phyloP scores from a whole-genome alignment of 1,284 basidiomycete species.

The Porphyrellus sp. region DNA sequence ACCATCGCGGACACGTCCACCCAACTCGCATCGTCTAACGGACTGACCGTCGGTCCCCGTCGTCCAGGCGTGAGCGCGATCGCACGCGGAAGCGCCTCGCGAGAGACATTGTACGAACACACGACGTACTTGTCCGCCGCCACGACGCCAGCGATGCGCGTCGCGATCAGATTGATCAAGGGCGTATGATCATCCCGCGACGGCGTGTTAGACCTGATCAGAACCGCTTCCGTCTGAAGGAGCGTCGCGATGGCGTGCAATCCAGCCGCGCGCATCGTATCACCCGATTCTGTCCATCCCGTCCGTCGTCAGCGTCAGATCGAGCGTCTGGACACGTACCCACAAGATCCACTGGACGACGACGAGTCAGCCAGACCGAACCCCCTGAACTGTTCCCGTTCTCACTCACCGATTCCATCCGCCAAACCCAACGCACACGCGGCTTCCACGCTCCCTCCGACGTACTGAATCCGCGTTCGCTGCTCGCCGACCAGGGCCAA shows the following conservation, averaged over 20 bases:
- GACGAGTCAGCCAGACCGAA: slow-evolving; percentile 3
- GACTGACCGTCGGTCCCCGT: slow-evolving; percentile 86
- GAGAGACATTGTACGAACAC: slow-evolving; percentile 88
- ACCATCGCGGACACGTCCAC: slow-evolving; percentile 94
- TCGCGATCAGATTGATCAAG: slow-evolving; percentile 80
- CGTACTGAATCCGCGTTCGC: slow-evolving; percentile 86
- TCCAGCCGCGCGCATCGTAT: slow-evolving; percentile 98
- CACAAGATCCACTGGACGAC: slow-evolving; percentile 76
- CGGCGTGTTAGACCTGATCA: slow-evolving; percentile 78
- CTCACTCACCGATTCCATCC: slow-evolving; percentile 85
- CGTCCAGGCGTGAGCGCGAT: slow-evolving; percentile 84
- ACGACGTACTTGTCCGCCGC: slow-evolving; percentile 88
- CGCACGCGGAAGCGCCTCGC: slow-evolving; percentile 61
- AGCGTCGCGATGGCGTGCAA: slow-evolving; percentile 90
- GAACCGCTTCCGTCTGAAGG: slow-evolving; percentile 86
- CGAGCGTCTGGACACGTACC: slow-evolving; percentile 51
- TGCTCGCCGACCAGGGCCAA: slow-evolving; percentile 48
- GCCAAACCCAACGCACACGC: slow-evolving; percentile 96
- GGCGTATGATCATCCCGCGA: slow-evolving; percentile 67
- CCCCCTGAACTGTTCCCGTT: too few species aligned
- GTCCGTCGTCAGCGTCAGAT: neutral
- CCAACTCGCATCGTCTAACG: slow-evolving; percentile 84
- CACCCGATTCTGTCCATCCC: slow-evolving; percentile 81
- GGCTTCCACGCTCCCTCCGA: slow-evolving; percentile 97
- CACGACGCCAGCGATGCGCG: slow-evolving; percentile 89